Conservation (phyloP, 1,139 yeast species). For the Pichia sp. region DNA sequence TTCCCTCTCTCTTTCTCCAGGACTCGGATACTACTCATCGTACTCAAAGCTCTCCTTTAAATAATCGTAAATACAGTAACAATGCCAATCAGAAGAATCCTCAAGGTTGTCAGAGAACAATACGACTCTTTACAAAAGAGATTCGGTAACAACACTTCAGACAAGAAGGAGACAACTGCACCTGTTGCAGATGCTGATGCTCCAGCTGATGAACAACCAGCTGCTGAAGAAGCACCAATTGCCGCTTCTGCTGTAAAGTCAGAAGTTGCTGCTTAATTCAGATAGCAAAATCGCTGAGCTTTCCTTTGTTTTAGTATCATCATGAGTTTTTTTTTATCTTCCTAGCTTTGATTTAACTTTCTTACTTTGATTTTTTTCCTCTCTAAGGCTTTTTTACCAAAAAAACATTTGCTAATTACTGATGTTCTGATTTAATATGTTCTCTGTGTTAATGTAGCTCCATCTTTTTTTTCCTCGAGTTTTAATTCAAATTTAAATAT, state of each 20-base stretch:
- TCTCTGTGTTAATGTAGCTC: not conserved
- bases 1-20: conserved; percentile 5
- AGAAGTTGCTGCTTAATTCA: not conserved
- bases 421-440: not conserved
- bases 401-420: not conserved
- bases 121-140: conserved; percentile 29
- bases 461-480: not conserved
- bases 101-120: conserved; percentile 29
- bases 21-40: conserved; percentile 1
- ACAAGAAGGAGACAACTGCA: conserved; percentile 14
- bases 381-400: not conserved
- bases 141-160: conserved; percentile 18
- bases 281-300: not conserved
- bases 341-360: not conserved
- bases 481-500: not conserved
- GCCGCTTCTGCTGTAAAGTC: conserved; percentile 10
- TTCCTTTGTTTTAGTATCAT: not conserved
- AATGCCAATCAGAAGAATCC: conserved; percentile 34
- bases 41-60: not conserved
- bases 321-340: conserved; percentile 4
- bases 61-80: conserved; percentile 2
- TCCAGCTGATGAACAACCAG: conserved; percentile 1
- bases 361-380: not conserved
- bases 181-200: conserved; percentile 6
- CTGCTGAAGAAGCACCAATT: conserved; percentile 1